These are phyloP conservation scores for Yamadazyma songkhlaensis DNA, from an alignment of 1,139 yeast species.

Conservation along the genomic window DNA sequence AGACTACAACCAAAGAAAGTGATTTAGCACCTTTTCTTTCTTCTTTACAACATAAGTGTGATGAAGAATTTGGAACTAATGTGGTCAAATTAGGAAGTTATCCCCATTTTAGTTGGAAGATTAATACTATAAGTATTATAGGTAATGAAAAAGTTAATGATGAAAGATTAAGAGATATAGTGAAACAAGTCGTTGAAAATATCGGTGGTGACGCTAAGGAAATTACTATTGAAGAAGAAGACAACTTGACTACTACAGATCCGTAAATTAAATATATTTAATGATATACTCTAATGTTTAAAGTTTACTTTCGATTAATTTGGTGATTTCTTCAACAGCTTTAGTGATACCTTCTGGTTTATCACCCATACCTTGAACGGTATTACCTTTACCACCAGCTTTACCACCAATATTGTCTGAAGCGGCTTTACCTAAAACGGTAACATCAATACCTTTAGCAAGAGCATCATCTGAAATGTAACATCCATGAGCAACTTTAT, in stretches of 20 bases:
- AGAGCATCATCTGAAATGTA: slow-evolving; percentile 74
- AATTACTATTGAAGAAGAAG: slow-evolving; percentile 56
- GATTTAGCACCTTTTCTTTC: slow-evolving; percentile 65
- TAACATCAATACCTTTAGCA: slow-evolving; percentile 71
- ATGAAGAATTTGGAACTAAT: slow-evolving; percentile 28
- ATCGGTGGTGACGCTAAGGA: slow-evolving; percentile 51
- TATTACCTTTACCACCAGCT: slow-evolving; percentile 97
- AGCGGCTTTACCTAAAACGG: slow-evolving; percentile 70
- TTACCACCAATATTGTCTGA: slow-evolving; percentile 84
- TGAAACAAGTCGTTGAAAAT: slow-evolving; percentile 40
- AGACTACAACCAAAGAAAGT: slow-evolving; percentile 60
- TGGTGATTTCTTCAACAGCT: slow-evolving; percentile 69
- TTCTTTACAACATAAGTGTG: slow-evolving; percentile 47
- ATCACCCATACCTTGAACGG: slow-evolving; percentile 96
- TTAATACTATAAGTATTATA: slow-evolving; percentile 69
- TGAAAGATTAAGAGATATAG: slow-evolving; percentile 41
- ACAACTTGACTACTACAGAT: slow-evolving; percentile 20
- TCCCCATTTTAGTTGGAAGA: slow-evolving; percentile 66
- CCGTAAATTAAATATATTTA: slow-evolving; percentile 9
- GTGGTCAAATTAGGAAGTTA: slow-evolving; percentile 74
- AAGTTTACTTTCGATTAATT: slow-evolving; percentile 56
- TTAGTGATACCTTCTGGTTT: slow-evolving; percentile 64
- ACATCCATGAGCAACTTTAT: slow-evolving; percentile 94
- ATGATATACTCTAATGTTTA: slow-evolving; percentile 11
- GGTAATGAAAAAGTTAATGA: slow-evolving; percentile 45